Percentiles rank a stretch among this genome's conserved stretches.
phyloP scores from a whole-genome alignment of 352 stramenopile species.

The Phytophthora tubulina region DNA sequence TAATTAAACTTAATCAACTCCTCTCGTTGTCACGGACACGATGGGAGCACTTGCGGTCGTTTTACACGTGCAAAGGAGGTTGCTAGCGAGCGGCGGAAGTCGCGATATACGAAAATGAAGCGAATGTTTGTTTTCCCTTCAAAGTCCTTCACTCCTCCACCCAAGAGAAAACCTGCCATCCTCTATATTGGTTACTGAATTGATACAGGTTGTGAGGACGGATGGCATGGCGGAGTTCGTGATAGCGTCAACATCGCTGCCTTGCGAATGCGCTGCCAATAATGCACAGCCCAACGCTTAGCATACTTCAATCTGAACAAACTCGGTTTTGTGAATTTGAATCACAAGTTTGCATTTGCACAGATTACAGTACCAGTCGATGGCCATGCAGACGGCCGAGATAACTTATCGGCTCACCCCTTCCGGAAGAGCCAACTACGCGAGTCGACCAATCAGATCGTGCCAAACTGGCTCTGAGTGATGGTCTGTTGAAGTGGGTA shows the following conservation, averaged over 20 bases:
- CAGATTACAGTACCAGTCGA: too few species aligned
- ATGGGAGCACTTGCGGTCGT: not conserved
- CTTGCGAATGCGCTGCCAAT: not conserved
- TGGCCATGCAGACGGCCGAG: too few species aligned
- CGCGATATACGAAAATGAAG: not conserved
- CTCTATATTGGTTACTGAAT: not conserved
- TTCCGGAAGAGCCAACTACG: not conserved
- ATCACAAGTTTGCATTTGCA: too few species aligned
- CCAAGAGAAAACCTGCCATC: constrained; percentile 38
- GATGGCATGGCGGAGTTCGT: constrained; percentile 9
- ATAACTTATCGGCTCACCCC: not conserved
- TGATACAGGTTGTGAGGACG: constrained; percentile 8
- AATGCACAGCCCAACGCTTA: too few species aligned
- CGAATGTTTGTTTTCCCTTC: constrained; percentile 11
- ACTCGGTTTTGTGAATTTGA: too few species aligned
- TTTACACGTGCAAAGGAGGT: not conserved
- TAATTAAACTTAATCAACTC: not conserved
- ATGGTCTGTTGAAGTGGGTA: constrained; percentile 30
- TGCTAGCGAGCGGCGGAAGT: constrained; percentile 2
- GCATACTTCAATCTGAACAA: not conserved
- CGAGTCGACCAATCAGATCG: constrained; percentile 10
- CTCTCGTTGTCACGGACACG: constrained; percentile 10
- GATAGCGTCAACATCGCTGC: constrained; percentile 30
- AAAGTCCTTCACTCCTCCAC: constrained; percentile 48
- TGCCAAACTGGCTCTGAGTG: constrained; percentile 27